Percentiles rank a stretch among this genome's conserved stretches.
phyloP scores from a whole-genome alignment of 2,329 filamentous ascomycete species.

The Diaporthe helianthi region DNA sequence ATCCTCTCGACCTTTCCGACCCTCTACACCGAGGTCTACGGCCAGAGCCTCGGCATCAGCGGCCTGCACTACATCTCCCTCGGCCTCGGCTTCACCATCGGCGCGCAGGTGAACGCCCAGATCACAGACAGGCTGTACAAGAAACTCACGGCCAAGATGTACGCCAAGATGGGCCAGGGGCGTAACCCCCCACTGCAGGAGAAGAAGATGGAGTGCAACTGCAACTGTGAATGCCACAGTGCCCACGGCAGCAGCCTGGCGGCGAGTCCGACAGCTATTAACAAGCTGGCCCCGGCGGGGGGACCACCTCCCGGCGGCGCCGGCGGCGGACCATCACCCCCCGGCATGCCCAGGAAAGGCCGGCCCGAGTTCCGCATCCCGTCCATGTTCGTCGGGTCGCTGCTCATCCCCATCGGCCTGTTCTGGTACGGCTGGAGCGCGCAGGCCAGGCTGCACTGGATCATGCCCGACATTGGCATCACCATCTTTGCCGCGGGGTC shows the following conservation, averaged over 20 bases:
- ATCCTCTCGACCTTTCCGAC: constrained; percentile 57
- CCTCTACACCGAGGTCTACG: constrained; percentile 51
- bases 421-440: constrained; percentile 55
- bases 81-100: constrained; percentile 45
- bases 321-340: neutral
- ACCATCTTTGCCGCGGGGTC: constrained; percentile 46
- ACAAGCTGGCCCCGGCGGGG: neutral
- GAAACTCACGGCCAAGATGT: constrained; percentile 45
- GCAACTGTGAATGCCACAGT: neutral
- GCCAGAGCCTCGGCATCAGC: constrained; percentile 41
- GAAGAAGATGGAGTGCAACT: neutral
- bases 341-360: constrained; percentile 30
- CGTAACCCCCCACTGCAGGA: neutral
- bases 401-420: constrained; percentile 52
- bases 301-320: neutral
- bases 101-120: constrained; percentile 48
- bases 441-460: constrained; percentile 52
- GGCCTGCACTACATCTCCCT: constrained; percentile 48
- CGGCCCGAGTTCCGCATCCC: constrained; percentile 56
- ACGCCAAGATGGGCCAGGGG: too few relatives aligned
- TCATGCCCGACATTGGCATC: constrained; percentile 52
- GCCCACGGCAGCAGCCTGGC: neutral
- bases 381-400: constrained; percentile 58
- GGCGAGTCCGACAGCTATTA: too few relatives aligned
- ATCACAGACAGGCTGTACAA: constrained; percentile 54